phyloP scores from a whole-genome alignment of 1,139 yeast species.

The Candida tetrigidarum region DNA sequence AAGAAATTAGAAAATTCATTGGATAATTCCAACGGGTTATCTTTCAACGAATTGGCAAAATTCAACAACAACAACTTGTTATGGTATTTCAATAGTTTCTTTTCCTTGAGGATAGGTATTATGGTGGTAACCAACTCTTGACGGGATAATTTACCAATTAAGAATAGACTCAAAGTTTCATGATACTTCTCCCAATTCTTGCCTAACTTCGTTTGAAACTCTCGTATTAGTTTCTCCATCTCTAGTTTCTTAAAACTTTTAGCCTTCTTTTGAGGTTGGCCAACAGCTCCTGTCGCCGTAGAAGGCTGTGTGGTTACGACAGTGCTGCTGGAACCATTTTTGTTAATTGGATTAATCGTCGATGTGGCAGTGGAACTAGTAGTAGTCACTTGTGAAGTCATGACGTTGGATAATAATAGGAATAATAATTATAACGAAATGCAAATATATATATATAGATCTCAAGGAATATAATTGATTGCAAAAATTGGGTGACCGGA shows the following conservation, averaged over 20 bases:
- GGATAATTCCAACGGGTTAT: constrained; percentile 53
- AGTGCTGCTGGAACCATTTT: constrained; percentile 2
- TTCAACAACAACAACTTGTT: constrained; percentile 81
- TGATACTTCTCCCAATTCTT: constrained; percentile 87
- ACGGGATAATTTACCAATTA: constrained; percentile 81
- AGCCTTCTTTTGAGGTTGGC: constrained; percentile 6
- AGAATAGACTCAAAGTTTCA: constrained; percentile 71
- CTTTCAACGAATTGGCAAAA: constrained; percentile 82
- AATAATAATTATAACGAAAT: background rate
- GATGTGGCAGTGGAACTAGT: constrained; percentile 11
- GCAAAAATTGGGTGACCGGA: background rate
- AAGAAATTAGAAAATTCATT: constrained; percentile 63
- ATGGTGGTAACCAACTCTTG: constrained; percentile 66
- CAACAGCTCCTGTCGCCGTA: constrained; percentile 17
- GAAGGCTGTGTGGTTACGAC: constrained; percentile 9
- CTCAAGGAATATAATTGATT: background rate
- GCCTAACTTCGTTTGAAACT: constrained; percentile 74
- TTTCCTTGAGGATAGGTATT: constrained; percentile 56
- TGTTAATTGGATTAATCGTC: constrained; percentile 1
- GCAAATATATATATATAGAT: background rate
- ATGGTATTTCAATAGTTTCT: constrained; percentile 59
- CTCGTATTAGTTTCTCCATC: constrained; percentile 71
- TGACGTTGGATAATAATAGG: too few relatives aligned
- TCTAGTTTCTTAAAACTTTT: constrained; percentile 57
- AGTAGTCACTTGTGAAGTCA: constrained; percentile 15